These are phyloP conservation scores for Malus sieversii DNA, from an alignment of 306 rosid species.

Conservation along the genomic window DNA sequence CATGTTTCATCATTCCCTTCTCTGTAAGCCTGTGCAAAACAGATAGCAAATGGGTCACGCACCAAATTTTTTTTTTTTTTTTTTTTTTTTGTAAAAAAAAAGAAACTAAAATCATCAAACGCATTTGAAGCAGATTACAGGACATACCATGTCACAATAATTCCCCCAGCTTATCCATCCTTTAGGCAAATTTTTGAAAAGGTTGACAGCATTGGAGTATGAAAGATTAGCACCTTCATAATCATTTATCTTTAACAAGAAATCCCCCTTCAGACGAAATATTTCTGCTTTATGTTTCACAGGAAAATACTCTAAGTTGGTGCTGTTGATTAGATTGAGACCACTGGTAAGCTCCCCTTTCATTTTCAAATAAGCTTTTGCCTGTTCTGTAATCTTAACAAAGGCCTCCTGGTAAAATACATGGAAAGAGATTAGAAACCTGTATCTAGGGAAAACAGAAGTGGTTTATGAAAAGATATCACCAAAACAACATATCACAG, in stretches of 20 bases:
- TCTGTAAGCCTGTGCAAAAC: constrained; percentile 64
- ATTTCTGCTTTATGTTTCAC: constrained; percentile 92
- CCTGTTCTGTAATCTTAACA: constrained; percentile 94
- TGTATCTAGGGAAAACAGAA: not conserved
- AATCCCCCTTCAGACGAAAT: constrained; percentile 84
- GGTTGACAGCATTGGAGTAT: constrained; percentile 79
- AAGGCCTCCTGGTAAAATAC: constrained; percentile 83
- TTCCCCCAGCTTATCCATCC: constrained; percentile 99
- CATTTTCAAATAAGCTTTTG: constrained; percentile 82
- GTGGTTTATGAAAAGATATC: not conserved
- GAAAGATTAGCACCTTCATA: constrained; percentile 69
- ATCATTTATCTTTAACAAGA: constrained; percentile 70
- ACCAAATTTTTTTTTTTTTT: constrained; percentile 3
- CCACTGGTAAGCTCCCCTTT: constrained; percentile 85
- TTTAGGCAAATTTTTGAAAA: constrained; percentile 86
- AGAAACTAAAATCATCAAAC: not conserved
- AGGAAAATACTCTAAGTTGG: constrained; percentile 93
- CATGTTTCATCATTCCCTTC: constrained; percentile 84
- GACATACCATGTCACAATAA: constrained; percentile 85
- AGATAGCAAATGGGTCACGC: constrained; percentile 13
- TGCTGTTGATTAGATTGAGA: constrained; percentile 77
- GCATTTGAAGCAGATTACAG: constrained; percentile 11
- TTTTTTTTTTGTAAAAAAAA: too few relatives aligned
- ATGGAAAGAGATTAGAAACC: constrained; percentile 26
- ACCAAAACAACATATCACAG: not conserved